phyloP scores from a whole-genome alignment of 805 yeast species.

The Wickerhamiella nectarea region DNA sequence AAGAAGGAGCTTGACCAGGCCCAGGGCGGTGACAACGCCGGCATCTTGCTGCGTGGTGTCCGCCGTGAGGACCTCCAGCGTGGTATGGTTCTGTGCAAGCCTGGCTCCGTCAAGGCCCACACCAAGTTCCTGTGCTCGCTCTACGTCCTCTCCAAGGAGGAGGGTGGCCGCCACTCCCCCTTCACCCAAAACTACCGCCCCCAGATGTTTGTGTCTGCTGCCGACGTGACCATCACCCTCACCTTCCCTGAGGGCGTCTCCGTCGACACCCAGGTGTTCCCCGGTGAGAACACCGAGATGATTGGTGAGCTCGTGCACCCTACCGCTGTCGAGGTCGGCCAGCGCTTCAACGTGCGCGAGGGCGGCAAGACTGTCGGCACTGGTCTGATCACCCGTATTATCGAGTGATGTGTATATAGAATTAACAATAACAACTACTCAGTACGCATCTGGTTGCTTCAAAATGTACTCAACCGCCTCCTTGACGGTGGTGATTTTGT shows the following conservation, averaged over 20 bases:
- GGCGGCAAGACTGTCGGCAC: constrained; percentile 99
- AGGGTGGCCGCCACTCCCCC: constrained; percentile 98
- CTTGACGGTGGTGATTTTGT: constrained; percentile 78
- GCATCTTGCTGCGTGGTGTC: constrained; percentile 92
- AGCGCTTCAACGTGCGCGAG: constrained; percentile 98
- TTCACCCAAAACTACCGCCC: constrained; percentile 97
- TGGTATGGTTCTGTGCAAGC: constrained; percentile 95
- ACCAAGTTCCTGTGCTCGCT: constrained; percentile 85
- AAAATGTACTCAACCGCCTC: constrained; percentile 81
- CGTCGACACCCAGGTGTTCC: constrained; percentile 81
- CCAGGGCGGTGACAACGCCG: constrained; percentile 98
- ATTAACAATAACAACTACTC: too few species aligned
- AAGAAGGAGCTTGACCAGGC: constrained; percentile 96
- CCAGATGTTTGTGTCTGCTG: constrained; percentile 91
- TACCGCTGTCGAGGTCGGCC: constrained; percentile 89
- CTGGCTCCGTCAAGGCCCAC: constrained; percentile 85
- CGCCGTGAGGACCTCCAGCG: constrained; percentile 93
- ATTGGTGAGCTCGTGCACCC: constrained; percentile 77
- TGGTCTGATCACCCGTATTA: constrained; percentile 87
- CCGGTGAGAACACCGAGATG: constrained; percentile 98
- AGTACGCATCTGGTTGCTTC: constrained; percentile 31
- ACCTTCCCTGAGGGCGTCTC: constrained; percentile 80
- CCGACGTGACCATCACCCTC: constrained; percentile 83
- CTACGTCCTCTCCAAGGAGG: constrained; percentile 87
- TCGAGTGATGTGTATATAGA: constrained; percentile 36